These are phyloP conservation scores for Ogataea kodamae DNA, from an alignment of 805 yeast genomes.

Conservation along the genomic window DNA sequence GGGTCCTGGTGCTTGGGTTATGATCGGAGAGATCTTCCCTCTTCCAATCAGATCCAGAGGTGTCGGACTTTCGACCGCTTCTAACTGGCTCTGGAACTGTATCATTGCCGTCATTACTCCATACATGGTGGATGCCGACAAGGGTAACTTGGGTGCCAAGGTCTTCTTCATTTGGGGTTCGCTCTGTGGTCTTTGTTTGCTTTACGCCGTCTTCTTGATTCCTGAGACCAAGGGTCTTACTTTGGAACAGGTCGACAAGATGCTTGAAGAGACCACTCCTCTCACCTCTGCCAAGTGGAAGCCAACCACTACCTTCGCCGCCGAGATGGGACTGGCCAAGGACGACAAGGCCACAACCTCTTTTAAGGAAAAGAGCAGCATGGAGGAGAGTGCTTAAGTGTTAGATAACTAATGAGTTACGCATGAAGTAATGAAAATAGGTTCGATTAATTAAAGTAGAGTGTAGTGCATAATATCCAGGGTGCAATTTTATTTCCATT, in stretches of 20 bases:
- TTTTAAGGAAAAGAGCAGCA: slow-evolving; percentile 18
- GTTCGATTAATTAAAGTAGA: no score
- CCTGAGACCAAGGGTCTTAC: slow-evolving; percentile 80
- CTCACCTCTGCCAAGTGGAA: slow-evolving; percentile 34
- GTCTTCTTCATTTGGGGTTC: slow-evolving; percentile 75
- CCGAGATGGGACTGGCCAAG: slow-evolving; percentile 28
- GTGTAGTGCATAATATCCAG: no score
- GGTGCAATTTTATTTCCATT: no score
- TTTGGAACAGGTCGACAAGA: slow-evolving; percentile 71
- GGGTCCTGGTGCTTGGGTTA: slow-evolving; percentile 80
- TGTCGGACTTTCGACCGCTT: slow-evolving; percentile 65
- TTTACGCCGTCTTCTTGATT: slow-evolving; percentile 70
- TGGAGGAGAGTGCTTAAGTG: slow-evolving; percentile 13
- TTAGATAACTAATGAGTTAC: no score
- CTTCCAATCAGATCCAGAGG: slow-evolving; percentile 73
- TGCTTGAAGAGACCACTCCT: slow-evolving; percentile 37
- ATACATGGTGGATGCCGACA: slow-evolving; percentile 61
- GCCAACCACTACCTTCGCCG: slow-evolving; percentile 33
- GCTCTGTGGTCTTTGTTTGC: slow-evolving; percentile 39
- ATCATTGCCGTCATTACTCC: slow-evolving; percentile 76
- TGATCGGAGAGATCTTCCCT: slow-evolving; percentile 61
- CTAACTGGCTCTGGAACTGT: slow-evolving; percentile 79
- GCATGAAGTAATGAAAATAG: no score
- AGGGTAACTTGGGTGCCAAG: slow-evolving; percentile 57
- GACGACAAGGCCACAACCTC: slow-evolving; percentile 18